Percentiles rank a stretch among this genome's conserved stretches.
phyloP scores from a whole-genome alignment of 257 asterid species.

The Ophiorrhiza pumila region DNA sequence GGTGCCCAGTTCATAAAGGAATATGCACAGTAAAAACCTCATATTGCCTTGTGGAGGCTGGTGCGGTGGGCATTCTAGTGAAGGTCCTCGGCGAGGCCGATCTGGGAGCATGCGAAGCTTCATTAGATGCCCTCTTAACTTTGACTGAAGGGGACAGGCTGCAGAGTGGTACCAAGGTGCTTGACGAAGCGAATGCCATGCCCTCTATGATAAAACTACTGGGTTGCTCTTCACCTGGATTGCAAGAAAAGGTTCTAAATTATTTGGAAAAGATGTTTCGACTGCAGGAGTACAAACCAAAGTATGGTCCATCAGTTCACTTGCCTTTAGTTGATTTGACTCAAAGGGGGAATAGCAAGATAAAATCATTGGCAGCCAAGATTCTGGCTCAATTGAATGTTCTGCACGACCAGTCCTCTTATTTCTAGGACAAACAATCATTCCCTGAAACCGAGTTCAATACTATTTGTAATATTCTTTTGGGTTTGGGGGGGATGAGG shows the following conservation, averaged over 20 bases:
- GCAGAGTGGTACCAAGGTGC: constrained; percentile 54
- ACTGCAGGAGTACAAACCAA: constrained; percentile 43
- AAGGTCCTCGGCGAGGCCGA: constrained; percentile 46
- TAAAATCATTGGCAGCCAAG: constrained; percentile 54
- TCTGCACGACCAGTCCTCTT: too few species aligned
- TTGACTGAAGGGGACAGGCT: constrained; percentile 40
- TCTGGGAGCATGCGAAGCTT: constrained; percentile 50
- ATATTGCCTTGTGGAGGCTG: constrained; percentile 54
- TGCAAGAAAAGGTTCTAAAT: constrained; percentile 55
- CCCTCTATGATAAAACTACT: constrained; percentile 43
- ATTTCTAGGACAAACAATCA: too few species aligned
- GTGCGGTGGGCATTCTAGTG: constrained; percentile 45
- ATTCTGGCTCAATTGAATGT: constrained; percentile 61
- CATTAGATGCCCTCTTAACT: constrained; percentile 62
- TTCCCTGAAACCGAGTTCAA: too few species aligned
- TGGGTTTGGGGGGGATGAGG: too few species aligned
- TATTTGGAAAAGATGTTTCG: too few species aligned
- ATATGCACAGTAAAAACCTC: constrained; percentile 45
- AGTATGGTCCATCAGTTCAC: constrained; percentile 43
- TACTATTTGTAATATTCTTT: too few species aligned
- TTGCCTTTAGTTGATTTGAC: constrained; percentile 58
- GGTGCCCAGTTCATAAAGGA: constrained; percentile 56
- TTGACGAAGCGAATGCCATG: constrained; percentile 48
- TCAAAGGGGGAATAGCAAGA: constrained; percentile 40
- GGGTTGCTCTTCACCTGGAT: constrained; percentile 34